Evolutionary conservation across 129 eudicot species (phyloP).

Genomic region (Lactuca sativa): DNA sequence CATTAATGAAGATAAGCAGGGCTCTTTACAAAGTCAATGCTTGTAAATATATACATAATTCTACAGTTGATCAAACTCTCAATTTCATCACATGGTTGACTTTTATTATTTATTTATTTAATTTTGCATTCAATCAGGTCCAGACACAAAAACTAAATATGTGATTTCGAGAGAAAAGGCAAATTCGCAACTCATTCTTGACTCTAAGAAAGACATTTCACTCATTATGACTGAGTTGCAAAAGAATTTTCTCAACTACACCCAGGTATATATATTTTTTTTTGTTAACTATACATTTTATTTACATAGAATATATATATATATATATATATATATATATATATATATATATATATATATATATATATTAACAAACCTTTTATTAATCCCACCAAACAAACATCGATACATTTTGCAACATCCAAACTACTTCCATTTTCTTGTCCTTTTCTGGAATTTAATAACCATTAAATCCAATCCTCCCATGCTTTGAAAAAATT

Average conservation of each 20-base stretch:
- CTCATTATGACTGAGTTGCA: constrained; percentile 74
- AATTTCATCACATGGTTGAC: background rate
- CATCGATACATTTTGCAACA: too few relatives aligned
- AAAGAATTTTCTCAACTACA: constrained; percentile 86
- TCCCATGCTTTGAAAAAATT: too few relatives aligned
- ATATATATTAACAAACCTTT: too few relatives aligned
- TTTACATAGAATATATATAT: too few relatives aligned
- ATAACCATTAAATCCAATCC: too few relatives aligned
- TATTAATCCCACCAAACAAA: too few relatives aligned
- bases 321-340: too few relatives aligned
- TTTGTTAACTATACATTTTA: too few relatives aligned
- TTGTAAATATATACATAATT: constrained; percentile 40
- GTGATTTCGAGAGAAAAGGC: constrained; percentile 94
- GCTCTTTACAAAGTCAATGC: constrained; percentile 69
- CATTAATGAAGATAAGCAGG: constrained; percentile 91
- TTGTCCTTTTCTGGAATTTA: too few relatives aligned
- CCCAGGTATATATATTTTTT: constrained; percentile 53
- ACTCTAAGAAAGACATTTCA: constrained; percentile 79
- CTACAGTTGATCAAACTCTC: background rate
- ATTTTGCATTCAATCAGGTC: constrained; percentile 43
- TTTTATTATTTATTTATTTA: background rate
- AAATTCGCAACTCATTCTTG: constrained; percentile 87
- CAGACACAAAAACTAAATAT: constrained; percentile 73
- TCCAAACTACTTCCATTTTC: too few relatives aligned
- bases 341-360: too few relatives aligned